Evolutionary conservation across 2,329 filamentous ascomycete species (phyloP).

Genomic region (Colletotrichum ledebouriae): DNA sequence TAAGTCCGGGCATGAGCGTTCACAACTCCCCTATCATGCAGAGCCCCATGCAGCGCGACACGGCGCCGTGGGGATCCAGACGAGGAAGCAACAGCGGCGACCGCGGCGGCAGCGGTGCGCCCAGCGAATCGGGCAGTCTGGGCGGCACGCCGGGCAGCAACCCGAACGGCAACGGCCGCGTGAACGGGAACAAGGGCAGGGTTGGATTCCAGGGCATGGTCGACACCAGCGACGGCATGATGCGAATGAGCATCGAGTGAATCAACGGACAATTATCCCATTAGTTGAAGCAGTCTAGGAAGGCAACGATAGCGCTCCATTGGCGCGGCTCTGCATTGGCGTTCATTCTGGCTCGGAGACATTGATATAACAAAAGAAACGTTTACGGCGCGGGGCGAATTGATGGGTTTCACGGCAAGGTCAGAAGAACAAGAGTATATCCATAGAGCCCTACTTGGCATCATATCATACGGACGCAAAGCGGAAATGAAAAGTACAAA

Average conservation of each 20-base stretch:
- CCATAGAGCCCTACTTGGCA: slow-evolving; percentile 32
- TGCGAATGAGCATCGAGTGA: slow-evolving; percentile 96
- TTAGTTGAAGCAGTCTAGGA: background rate
- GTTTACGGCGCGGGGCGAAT: slow-evolving; percentile 9
- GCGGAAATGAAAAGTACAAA: background rate
- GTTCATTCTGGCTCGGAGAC: slow-evolving; percentile 8
- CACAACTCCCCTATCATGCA: slow-evolving; percentile 92
- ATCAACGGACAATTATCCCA: too few species aligned
- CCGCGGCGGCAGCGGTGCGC: slow-evolving; percentile 64
- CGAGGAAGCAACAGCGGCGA: slow-evolving; percentile 73
- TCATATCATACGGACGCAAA: background rate
- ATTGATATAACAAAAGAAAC: slow-evolving; percentile 8
- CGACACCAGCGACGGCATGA: slow-evolving; percentile 93
- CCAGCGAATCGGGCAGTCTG: slow-evolving; percentile 63
- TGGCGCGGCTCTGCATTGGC: slow-evolving; percentile 1
- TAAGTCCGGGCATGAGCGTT: slow-evolving; percentile 90
- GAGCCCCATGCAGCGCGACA: slow-evolving; percentile 82
- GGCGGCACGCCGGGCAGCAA: slow-evolving; percentile 47
- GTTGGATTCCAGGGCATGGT: slow-evolving; percentile 93
- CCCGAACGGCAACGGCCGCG: slow-evolving; percentile 56
- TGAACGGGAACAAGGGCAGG: slow-evolving; percentile 68
- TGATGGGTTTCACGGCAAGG: slow-evolving; percentile 7
- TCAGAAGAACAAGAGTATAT: slow-evolving; percentile 19
- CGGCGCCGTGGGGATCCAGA: slow-evolving; percentile 78
- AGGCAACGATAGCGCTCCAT: background rate